These are phyloP conservation scores for Phtheirospermum japonicum DNA, from an alignment of 257 asterid genomes.

Conservation along the genomic window DNA sequence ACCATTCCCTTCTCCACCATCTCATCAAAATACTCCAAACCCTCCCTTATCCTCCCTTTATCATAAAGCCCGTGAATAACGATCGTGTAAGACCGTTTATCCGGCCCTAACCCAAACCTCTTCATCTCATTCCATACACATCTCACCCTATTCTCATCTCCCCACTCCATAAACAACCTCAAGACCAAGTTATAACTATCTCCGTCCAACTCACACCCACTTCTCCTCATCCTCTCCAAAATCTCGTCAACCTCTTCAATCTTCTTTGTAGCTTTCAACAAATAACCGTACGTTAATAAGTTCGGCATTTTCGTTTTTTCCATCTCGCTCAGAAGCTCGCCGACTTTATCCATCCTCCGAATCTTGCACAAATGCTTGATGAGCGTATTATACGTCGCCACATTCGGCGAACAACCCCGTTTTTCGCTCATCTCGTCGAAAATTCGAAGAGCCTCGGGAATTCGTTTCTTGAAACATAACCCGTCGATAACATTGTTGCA, in stretches of 20 bases:
- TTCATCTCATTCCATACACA: slow-evolving; percentile 69
- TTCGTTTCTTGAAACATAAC: slow-evolving; percentile 80
- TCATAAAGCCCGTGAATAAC: slow-evolving; percentile 60
- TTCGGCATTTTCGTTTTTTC: slow-evolving; percentile 45
- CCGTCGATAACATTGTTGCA: slow-evolving; percentile 80
- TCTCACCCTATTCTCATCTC: slow-evolving; percentile 37
- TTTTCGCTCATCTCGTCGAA: slow-evolving; percentile 49
- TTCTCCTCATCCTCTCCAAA: slow-evolving; percentile 58
- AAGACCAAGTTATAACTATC: slow-evolving; percentile 63
- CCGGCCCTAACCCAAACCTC: slow-evolving; percentile 66
- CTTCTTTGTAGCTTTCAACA: slow-evolving; percentile 49
- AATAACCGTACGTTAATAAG: slow-evolving; percentile 48
- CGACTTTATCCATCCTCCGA: slow-evolving; percentile 58
- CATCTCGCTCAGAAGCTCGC: slow-evolving; percentile 65
- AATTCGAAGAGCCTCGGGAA: slow-evolving; percentile 72
- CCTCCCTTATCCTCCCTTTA: slow-evolving; percentile 41
- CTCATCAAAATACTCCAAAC: slow-evolving; percentile 48
- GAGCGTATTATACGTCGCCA: slow-evolving; percentile 61
- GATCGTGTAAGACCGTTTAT: slow-evolving; percentile 65
- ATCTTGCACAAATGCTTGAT: slow-evolving; percentile 70
- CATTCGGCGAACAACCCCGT: slow-evolving; percentile 47
- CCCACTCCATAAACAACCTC: slow-evolving; percentile 75
- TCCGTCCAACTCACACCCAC: slow-evolving; percentile 41
- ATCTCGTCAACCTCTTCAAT: slow-evolving; percentile 49
- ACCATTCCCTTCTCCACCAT: slow-evolving; percentile 61